phyloP scores from a whole-genome alignment of 73 alveolate species.

The Blepharisma stoltei region DNA sequence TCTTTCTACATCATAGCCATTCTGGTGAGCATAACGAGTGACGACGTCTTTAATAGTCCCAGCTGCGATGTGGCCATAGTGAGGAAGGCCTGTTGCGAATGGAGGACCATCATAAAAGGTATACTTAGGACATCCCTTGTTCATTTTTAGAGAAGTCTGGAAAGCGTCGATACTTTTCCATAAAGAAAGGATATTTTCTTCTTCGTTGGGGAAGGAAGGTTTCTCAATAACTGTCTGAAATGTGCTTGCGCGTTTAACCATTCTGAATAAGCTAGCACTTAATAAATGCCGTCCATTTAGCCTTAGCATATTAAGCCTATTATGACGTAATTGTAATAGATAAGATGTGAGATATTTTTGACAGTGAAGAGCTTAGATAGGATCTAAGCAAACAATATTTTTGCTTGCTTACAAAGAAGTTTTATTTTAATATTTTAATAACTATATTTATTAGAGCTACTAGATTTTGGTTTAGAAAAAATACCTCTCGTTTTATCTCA shows the following conservation, averaged over 20 bases:
- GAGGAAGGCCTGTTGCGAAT: conserved; percentile 99
- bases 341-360: too few relatives aligned
- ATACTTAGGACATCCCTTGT: conserved; percentile 89
- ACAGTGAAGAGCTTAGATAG: too few relatives aligned
- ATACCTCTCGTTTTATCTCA: too few relatives aligned
- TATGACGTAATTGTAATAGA: too few relatives aligned
- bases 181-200: conserved; percentile 89
- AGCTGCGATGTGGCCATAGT: conserved; percentile 99
- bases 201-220: conserved; percentile 94
- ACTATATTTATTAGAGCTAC: too few relatives aligned
- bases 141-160: conserved; percentile 84
- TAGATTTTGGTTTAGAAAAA: too few relatives aligned
- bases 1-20: conserved; percentile 96
- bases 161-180: conserved; percentile 98
- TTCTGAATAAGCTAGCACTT: background rate
- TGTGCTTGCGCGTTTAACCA: conserved; percentile 18
- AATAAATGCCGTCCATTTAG: background rate
- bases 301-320: background rate
- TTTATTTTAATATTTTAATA: too few relatives aligned
- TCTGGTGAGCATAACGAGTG: conserved; percentile 97
- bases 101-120: conserved; percentile 99
- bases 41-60: conserved; percentile 99
- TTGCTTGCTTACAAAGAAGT: too few relatives aligned
- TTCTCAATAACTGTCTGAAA: conserved; percentile 52
- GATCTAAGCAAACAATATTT: too few relatives aligned